phyloP scores from a whole-genome alignment of 2,329 filamentous ascomycete genomes.

The Blastomyces percursus region DNA sequence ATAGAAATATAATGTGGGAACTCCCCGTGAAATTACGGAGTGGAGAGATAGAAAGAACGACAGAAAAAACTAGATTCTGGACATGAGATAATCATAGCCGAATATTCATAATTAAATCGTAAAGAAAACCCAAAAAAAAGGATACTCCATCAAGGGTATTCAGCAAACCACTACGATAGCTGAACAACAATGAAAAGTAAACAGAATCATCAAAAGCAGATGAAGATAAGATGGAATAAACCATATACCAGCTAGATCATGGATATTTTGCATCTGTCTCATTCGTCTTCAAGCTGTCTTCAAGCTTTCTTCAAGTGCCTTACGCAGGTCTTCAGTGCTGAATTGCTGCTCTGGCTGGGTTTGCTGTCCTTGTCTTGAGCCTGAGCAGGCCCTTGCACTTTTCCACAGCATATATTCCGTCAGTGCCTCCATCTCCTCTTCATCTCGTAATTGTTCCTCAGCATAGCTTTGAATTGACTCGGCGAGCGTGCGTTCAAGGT shows the following conservation, averaged over 20 bases:
- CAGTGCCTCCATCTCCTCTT: constrained; percentile 60
- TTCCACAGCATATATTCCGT: constrained; percentile 69
- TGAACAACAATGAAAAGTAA: not conserved
- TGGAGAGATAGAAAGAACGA: not conserved
- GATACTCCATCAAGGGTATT: not conserved
- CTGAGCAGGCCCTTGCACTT: constrained; percentile 39
- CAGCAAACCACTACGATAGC: not conserved
- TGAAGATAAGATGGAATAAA: not conserved
- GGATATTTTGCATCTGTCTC: not conserved
- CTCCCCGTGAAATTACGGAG: not conserved
- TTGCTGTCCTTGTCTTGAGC: not conserved
- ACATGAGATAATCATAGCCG: not conserved
- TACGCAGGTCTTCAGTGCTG: not conserved
- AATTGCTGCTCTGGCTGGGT: not conserved
- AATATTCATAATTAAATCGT: not conserved
- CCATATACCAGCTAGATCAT: not conserved
- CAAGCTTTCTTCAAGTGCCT: not conserved
- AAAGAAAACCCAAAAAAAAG: not conserved
- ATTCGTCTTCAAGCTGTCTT: not conserved
- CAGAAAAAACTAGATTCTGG: not conserved
- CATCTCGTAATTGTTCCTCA: constrained; percentile 36
- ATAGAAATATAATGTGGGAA: not conserved
- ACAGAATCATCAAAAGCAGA: not conserved
- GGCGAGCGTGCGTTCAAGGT: constrained; percentile 22
- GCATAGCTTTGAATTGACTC: constrained; percentile 20